phyloP scores from a whole-genome alignment of 176 grass and related monocot species.

The Alopecurus myosuroides region DNA sequence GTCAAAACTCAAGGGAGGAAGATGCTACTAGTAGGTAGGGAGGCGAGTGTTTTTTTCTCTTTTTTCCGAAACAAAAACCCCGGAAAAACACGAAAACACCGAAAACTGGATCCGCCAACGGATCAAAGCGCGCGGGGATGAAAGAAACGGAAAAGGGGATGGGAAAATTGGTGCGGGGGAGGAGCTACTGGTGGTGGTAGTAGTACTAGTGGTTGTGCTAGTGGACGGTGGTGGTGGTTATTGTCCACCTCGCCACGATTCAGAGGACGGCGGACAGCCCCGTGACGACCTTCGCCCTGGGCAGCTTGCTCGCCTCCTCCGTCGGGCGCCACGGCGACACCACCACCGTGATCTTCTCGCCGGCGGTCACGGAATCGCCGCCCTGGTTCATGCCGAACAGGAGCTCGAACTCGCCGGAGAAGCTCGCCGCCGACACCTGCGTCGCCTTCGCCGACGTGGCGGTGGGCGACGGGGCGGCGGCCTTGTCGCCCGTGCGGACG shows the following conservation, averaged over 20 bases:
- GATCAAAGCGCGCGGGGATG: constrained; percentile 28
- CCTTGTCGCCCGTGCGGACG: constrained; percentile 25
- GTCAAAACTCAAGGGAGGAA: constrained; percentile 8
- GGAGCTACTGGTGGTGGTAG: neutral
- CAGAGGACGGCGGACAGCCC: constrained; percentile 80
- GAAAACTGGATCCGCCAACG: constrained; percentile 48
- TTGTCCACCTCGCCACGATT: constrained; percentile 44
- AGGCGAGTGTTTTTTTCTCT: constrained; percentile 31
- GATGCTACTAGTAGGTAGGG: neutral
- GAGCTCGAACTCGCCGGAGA: constrained; percentile 58
- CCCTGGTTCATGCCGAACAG: constrained; percentile 17
- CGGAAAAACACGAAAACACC: constrained; percentile 44
- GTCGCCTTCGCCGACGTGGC: neutral
- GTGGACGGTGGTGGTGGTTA: neutral
- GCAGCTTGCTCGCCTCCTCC: constrained; percentile 37
- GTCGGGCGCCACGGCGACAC: constrained; percentile 47
- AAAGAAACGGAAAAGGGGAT: constrained; percentile 16
- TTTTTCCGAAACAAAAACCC: constrained; percentile 45
- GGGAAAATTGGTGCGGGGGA: neutral
- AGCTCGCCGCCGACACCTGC: constrained; percentile 38
- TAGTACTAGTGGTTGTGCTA: neutral
- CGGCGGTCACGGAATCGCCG: neutral
- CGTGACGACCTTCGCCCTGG: constrained; percentile 59
- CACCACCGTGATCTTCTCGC: constrained; percentile 57
- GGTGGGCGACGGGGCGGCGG: neutral